These are phyloP conservation scores for Eucalyptus curtisii DNA, from an alignment of 345 rosid species.

Conservation along the genomic window DNA sequence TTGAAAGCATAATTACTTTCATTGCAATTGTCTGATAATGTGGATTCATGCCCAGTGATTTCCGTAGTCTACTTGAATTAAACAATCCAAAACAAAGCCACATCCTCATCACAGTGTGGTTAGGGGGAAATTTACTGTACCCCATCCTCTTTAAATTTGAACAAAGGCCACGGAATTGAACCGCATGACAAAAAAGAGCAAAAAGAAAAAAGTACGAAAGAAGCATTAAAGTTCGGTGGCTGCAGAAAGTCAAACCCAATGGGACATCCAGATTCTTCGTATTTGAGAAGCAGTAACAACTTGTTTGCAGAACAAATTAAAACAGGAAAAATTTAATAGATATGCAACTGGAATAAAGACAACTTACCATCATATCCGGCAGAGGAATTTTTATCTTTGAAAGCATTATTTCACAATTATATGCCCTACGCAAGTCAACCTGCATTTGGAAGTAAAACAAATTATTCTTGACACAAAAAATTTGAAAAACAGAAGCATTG, in stretches of 20 bases:
- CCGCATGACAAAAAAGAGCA: neutral
- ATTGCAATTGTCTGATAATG: neutral
- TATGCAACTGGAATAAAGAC: neutral
- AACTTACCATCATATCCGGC: slow-evolving; percentile 91
- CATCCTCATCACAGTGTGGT: neutral
- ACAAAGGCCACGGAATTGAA: neutral
- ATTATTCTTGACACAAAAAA: neutral
- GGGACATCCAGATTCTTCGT: neutral
- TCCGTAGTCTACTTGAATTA: neutral
- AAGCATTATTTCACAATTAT: slow-evolving; percentile 99
- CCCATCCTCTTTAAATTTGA: neutral
- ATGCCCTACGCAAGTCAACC: slow-evolving; percentile 96
- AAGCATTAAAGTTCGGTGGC: neutral
- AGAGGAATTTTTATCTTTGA: slow-evolving; percentile 89
- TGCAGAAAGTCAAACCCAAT: neutral
- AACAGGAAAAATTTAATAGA: neutral
- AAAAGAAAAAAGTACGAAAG: neutral
- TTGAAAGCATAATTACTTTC: neutral
- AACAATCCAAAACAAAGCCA: neutral
- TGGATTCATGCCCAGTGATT: neutral
- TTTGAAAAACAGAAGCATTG: neutral
- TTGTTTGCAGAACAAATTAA: neutral
- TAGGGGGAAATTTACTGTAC: neutral
- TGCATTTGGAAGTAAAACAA: slow-evolving; percentile 13
- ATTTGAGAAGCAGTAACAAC: neutral